Evolutionary conservation across 108 stramenopile species (phyloP).

Genomic region (Stephanodiscus triporus): DNA sequence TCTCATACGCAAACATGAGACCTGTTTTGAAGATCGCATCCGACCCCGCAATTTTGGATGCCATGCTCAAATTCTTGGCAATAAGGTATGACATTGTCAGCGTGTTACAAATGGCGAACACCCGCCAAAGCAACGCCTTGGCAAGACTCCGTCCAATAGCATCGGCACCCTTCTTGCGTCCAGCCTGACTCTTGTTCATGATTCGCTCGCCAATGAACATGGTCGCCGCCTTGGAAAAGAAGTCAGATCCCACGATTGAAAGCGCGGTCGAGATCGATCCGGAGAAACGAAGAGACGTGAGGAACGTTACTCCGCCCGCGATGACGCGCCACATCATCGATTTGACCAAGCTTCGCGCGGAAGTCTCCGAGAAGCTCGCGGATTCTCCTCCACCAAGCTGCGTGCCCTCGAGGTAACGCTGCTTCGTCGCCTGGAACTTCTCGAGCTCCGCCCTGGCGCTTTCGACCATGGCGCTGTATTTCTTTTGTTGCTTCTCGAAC

Average conservation of each 20-base stretch:
- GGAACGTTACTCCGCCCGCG: constrained; percentile 84
- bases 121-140: constrained; percentile 94
- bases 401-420: constrained; percentile 67
- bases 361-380: constrained; percentile 75
- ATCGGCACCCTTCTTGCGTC: constrained; percentile 78
- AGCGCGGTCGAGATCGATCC: constrained; percentile 76
- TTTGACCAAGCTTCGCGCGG: constrained; percentile 79
- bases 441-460: constrained; percentile 57
- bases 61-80: constrained; percentile 79
- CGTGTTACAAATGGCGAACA: constrained; percentile 94
- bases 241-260: constrained; percentile 93
- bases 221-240: constrained; percentile 91
- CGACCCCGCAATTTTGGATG: constrained; percentile 89
- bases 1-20: constrained; percentile 91
- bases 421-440: constrained; percentile 60
- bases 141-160: constrained; percentile 77
- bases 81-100: constrained; percentile 86
- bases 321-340: constrained; percentile 88
- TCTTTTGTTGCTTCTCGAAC: constrained; percentile 55
- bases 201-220: constrained; percentile 96
- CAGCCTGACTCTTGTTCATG: constrained; percentile 91
- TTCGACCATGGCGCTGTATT: constrained; percentile 55
- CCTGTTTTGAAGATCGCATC: constrained; percentile 96
- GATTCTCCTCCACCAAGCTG: constrained; percentile 32
- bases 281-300: constrained; percentile 78